phyloP scores from a whole-genome alignment of 176 grass and related monocot species.

The Puya raimondii region DNA sequence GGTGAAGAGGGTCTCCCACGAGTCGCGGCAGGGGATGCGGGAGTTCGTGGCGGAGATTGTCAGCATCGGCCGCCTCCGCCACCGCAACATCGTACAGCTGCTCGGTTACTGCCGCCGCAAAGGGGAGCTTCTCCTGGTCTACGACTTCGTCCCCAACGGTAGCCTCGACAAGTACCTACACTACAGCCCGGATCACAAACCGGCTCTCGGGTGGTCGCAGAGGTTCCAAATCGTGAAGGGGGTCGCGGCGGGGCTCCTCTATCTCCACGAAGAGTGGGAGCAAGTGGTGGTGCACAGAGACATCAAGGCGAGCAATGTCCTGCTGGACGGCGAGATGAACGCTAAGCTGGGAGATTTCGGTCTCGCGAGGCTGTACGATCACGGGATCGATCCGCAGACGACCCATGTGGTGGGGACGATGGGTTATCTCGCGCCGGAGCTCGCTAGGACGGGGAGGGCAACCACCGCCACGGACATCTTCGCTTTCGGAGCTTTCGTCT shows the following conservation, averaged over 20 bases:
- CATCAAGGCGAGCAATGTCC: slow-evolving; percentile 54
- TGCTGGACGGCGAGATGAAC: slow-evolving; percentile 45
- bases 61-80: slow-evolving; percentile 13
- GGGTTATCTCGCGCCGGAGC: slow-evolving; percentile 55
- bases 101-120: slow-evolving; percentile 17
- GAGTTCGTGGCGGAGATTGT: slow-evolving; percentile 18
- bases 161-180: slow-evolving; percentile 19
- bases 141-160: slow-evolving; percentile 12
- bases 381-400: slow-evolving; percentile 34
- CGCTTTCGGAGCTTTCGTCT: slow-evolving; percentile 39
- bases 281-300: slow-evolving; percentile 51
- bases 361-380: slow-evolving; percentile 50
- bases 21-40: slow-evolving; percentile 17
- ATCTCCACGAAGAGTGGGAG: slow-evolving; percentile 64
- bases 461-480: slow-evolving; percentile 42
- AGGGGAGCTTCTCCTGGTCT: slow-evolving; percentile 13
- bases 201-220: background rate
- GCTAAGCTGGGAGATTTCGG: slow-evolving; percentile 49
- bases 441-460: slow-evolving; percentile 28
- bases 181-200: background rate
- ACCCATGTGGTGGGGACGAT: slow-evolving; percentile 49
- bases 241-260: slow-evolving; percentile 32
- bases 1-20: slow-evolving; percentile 12
- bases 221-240: slow-evolving; percentile 23
- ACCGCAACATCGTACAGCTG: slow-evolving; percentile 10